phyloP scores from a whole-genome alignment of 2,329 filamentous ascomycete species.

The Colletotrichum lini region DNA sequence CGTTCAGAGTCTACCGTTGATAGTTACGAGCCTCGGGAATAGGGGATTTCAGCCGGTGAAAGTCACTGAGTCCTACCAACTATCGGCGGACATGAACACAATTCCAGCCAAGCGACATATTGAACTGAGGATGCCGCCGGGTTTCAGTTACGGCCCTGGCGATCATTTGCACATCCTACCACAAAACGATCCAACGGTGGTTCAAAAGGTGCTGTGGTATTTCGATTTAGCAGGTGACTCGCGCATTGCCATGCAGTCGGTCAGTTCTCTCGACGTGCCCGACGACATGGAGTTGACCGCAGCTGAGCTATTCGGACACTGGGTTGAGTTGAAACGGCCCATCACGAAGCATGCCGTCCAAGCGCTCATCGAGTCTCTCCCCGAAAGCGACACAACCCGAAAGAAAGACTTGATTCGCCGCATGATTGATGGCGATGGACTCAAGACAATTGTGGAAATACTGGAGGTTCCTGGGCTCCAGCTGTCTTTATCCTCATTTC shows the following conservation, averaged over 20 bases:
- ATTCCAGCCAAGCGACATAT: neutral
- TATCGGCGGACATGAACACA: neutral
- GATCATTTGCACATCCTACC: neutral
- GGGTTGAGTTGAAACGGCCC: neutral
- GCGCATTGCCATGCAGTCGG: neutral
- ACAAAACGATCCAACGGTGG: neutral
- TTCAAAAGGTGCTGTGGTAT: neutral
- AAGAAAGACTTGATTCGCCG: neutral
- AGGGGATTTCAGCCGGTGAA: neutral
- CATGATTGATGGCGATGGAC: too few relatives aligned
- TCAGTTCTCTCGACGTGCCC: neutral
- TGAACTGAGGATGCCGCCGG: neutral
- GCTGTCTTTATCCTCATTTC: neutral
- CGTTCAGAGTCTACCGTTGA: too few relatives aligned
- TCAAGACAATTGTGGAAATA: neutral
- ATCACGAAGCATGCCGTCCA: neutral
- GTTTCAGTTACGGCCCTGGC: neutral
- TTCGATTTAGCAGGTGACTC: neutral
- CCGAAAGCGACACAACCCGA: neutral
- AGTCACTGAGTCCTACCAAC: neutral
- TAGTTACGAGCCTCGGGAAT: too few relatives aligned
- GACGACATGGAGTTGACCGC: neutral
- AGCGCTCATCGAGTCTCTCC: neutral
- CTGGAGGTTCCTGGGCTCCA: neutral
- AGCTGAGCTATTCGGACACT: neutral